These are phyloP conservation scores for Glycine tomentella DNA, from an alignment of 306 rosid species.

Conservation along the genomic window DNA sequence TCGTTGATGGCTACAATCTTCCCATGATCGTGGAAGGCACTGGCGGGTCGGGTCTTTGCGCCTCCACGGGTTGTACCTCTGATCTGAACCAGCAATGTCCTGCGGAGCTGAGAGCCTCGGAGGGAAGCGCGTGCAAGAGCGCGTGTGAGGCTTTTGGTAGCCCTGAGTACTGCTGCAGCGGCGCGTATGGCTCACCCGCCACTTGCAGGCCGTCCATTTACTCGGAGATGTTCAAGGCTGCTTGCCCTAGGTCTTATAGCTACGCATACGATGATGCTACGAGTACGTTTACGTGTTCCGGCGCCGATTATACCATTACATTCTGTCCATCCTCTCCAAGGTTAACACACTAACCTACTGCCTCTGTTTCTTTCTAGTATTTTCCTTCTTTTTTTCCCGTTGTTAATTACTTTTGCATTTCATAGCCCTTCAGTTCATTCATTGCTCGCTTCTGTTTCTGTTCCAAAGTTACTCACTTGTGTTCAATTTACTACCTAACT, in stretches of 20 bases:
- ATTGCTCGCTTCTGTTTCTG: neutral
- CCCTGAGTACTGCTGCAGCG: slow-evolving; percentile 86
- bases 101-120: slow-evolving; percentile 67
- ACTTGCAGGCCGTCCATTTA: slow-evolving; percentile 77
- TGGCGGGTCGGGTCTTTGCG: slow-evolving; percentile 84
- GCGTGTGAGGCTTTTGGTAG: slow-evolving; percentile 96
- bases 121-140: slow-evolving; percentile 90
- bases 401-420: neutral
- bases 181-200: slow-evolving; percentile 72
- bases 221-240: slow-evolving; percentile 84
- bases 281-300: slow-evolving; percentile 86
- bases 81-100: slow-evolving; percentile 90
- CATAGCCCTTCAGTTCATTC: no score
- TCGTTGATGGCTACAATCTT: slow-evolving; percentile 92
- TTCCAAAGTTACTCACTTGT: neutral
- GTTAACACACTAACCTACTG: slow-evolving; percentile 19
- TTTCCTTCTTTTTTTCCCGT: no score
- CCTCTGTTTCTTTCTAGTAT: no score
- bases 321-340: slow-evolving; percentile 86
- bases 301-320: slow-evolving; percentile 81
- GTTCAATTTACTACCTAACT: no score
- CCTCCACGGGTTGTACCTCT: slow-evolving; percentile 79
- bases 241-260: slow-evolving; percentile 88
- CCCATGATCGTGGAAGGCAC: slow-evolving; percentile 83
- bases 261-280: slow-evolving; percentile 89